Percentiles rank a stretch among this genome's conserved stretches.
These are phyloP conservation scores for Aethionema arabicum DNA, from an alignment of 345 rosid species.

Conservation along the genomic window DNA sequence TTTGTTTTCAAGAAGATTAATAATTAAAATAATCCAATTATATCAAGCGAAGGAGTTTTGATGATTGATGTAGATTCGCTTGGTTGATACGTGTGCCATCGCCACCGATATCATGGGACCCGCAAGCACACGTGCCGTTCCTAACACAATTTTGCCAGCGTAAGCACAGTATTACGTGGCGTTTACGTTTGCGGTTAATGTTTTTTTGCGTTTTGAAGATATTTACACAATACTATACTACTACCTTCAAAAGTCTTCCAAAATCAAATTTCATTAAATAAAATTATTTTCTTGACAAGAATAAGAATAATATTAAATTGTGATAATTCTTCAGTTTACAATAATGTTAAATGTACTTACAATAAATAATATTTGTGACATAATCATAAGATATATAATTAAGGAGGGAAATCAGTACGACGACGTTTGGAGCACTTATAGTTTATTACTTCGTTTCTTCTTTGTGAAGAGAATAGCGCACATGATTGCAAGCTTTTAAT, in stretches of 20 bases:
- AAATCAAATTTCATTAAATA: too few relatives aligned
- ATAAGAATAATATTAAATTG: too few relatives aligned
- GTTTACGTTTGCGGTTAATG: conserved; percentile 8
- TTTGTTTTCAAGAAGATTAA: too few relatives aligned
- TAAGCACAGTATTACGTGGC: conserved; percentile 15
- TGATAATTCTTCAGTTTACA: too few relatives aligned
- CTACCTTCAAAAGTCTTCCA: too few relatives aligned
- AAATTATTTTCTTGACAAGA: too few relatives aligned
- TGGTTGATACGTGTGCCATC: conserved; percentile 26
- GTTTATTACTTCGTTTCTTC: background rate
- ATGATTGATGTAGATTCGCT: conserved; percentile 19
- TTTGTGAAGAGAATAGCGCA: conserved; percentile 3
- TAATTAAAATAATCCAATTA: background rate
- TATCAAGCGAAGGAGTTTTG: background rate
- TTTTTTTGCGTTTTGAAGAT: background rate
- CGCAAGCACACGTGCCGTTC: conserved; percentile 20
- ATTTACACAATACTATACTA: background rate
- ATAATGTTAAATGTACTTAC: too few relatives aligned
- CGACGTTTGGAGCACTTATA: background rate
- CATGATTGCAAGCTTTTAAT: background rate
- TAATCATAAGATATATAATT: background rate
- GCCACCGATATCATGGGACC: conserved; percentile 4
- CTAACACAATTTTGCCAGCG: background rate
- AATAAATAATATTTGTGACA: too few relatives aligned
- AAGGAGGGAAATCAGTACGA: background rate